These are phyloP conservation scores for Tephrocybe sp. DNA, from an alignment of 768 basidiomycete genomes.

Conservation along the genomic window DNA sequence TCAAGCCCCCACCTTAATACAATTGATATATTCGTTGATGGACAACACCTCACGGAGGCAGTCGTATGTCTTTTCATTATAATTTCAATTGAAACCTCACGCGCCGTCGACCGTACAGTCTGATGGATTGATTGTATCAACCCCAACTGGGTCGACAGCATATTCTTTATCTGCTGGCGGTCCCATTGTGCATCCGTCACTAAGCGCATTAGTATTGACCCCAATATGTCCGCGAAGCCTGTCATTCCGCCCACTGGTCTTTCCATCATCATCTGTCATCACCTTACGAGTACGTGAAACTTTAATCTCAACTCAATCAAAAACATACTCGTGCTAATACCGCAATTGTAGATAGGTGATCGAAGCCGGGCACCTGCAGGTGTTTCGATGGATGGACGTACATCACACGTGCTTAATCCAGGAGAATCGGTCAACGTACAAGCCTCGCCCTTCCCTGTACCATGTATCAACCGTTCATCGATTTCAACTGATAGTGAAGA, in stretches of 20 bases:
- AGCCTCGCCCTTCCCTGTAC: constrained; percentile 86
- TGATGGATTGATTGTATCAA: constrained; percentile 92
- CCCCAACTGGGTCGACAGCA: constrained; percentile 95
- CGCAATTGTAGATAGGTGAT: constrained; percentile 66
- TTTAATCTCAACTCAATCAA: not conserved
- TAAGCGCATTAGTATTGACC: constrained; percentile 87
- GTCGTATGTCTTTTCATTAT: constrained; percentile 62
- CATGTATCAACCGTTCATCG: constrained; percentile 88
- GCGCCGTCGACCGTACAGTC: constrained; percentile 70
- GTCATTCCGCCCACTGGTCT: constrained; percentile 88
- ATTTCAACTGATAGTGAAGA: constrained; percentile 50
- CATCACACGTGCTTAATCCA: constrained; percentile 77
- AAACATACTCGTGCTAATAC: not conserved
- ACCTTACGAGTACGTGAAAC: constrained; percentile 61
- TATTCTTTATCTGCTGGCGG: constrained; percentile 96
- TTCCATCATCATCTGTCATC: constrained; percentile 79
- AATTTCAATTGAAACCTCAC: too few species aligned
- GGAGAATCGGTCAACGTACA: constrained; percentile 86
- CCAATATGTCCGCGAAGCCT: constrained; percentile 95
- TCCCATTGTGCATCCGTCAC: constrained; percentile 92
- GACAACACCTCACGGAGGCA: constrained; percentile 93
- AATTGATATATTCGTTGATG: constrained; percentile 92
- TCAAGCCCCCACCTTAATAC: constrained; percentile 90
- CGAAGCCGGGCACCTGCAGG: constrained; percentile 85
- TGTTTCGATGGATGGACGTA: constrained; percentile 92